Conservation (phyloP, 2,329 filamentous ascomycete species). For the Penicillium sclerotiorum region DNA sequence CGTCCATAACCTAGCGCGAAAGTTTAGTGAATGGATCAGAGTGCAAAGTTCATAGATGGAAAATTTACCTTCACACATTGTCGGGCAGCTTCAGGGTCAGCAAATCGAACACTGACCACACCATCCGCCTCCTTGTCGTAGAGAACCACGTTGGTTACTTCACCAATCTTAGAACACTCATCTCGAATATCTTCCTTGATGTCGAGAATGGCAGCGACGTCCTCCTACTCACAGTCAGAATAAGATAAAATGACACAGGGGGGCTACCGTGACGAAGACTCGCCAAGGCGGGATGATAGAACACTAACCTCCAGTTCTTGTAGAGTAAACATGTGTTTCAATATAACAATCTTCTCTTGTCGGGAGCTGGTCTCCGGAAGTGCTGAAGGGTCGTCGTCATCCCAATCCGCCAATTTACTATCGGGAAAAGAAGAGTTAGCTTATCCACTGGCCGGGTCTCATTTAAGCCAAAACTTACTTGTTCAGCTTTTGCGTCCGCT, state of each 20-base stretch:
- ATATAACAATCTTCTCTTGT: slow-evolving; percentile 79
- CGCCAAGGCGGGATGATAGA: not conserved
- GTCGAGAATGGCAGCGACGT: slow-evolving; percentile 78
- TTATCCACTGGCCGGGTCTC: not conserved
- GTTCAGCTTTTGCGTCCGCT: slow-evolving; percentile 86
- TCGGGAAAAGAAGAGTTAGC: slow-evolving; percentile 22
- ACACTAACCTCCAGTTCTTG: slow-evolving; percentile 68
- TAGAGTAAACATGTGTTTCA: slow-evolving; percentile 92
- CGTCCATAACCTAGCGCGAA: slow-evolving; percentile 68
- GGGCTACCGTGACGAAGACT: not conserved
- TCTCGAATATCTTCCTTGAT: slow-evolving; percentile 94
- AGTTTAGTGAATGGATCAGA: too few relatives aligned
- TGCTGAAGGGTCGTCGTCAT: slow-evolving; percentile 75
- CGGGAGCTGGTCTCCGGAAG: slow-evolving; percentile 59
- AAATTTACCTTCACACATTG: slow-evolving; percentile 63
- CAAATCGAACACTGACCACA: slow-evolving; percentile 82
- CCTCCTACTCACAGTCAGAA: too few relatives aligned
- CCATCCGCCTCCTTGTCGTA: slow-evolving; percentile 86
- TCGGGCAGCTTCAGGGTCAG: slow-evolving; percentile 68
- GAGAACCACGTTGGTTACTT: slow-evolving; percentile 86
- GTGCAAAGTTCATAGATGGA: not conserved
- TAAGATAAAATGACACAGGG: too few relatives aligned
- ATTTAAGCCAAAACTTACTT: slow-evolving; percentile 44
- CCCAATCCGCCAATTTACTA: slow-evolving; percentile 92
- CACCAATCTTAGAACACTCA: slow-evolving; percentile 82